A percentile compares a stretch with the other conserved stretches of the same genome.
Conservation (phyloP, 352 stramenopile species). For the Bremia lactucae region DNA sequence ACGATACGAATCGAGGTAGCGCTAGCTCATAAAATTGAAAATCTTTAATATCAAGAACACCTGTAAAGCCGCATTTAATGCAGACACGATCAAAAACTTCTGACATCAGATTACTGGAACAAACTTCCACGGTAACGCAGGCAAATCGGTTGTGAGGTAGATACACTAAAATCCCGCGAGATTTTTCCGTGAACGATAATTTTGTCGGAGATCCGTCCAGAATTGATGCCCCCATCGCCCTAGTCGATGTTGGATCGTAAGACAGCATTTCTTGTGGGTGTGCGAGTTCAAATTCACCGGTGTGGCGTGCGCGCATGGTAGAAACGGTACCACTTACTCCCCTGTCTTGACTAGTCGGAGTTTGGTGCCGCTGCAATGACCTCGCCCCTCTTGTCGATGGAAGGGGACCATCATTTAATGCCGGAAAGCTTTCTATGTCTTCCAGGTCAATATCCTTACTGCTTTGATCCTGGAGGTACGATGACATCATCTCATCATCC, state of each 20-base stretch:
- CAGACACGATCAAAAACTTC: slow-evolving; percentile 75
- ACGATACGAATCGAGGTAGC: slow-evolving; percentile 75
- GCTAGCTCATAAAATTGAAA: slow-evolving; percentile 81
- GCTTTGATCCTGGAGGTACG: slow-evolving; percentile 21
- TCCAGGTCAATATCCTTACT: slow-evolving; percentile 32
- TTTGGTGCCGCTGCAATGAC: slow-evolving; percentile 61
- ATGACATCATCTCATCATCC: slow-evolving; percentile 13
- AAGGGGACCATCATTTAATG: slow-evolving; percentile 24
- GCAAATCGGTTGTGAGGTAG: slow-evolving; percentile 80
- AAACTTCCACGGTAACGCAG: slow-evolving; percentile 61
- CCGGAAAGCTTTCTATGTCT: slow-evolving; percentile 32
- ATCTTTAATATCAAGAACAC: slow-evolving; percentile 59
- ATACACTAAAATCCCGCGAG: slow-evolving; percentile 63
- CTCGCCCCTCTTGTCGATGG: slow-evolving; percentile 41
- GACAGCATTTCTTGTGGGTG: slow-evolving; percentile 43
- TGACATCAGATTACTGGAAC: slow-evolving; percentile 38
- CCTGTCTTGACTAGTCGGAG: slow-evolving; percentile 36
- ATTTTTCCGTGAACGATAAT: slow-evolving; percentile 20
- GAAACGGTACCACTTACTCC: slow-evolving; percentile 16
- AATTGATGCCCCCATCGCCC: slow-evolving; percentile 31
- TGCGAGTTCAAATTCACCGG: slow-evolving; percentile 39
- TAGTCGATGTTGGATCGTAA: slow-evolving; percentile 53
- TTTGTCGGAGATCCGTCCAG: slow-evolving; percentile 39
- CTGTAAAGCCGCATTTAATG: slow-evolving; percentile 62
- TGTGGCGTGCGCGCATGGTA: slow-evolving; percentile 39